phyloP scores from a whole-genome alignment of 176 grass and related monocot genomes.

The Paspalum vaginatum region DNA sequence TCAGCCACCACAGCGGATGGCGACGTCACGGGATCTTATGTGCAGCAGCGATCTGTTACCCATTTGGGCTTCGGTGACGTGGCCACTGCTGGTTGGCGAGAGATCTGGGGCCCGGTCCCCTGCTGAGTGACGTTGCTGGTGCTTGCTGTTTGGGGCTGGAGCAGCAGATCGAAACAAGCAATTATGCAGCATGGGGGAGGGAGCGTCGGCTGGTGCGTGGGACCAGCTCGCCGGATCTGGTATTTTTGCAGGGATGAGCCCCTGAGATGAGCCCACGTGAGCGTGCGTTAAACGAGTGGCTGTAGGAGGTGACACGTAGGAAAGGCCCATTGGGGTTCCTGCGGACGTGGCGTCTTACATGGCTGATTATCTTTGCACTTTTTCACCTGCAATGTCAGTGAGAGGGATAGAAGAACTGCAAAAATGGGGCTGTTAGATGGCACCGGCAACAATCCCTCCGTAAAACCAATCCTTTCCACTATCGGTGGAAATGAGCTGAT shows the following conservation, averaged over 20 bases:
- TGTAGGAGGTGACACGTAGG: constrained; percentile 39
- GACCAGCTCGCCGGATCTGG: constrained; percentile 44
- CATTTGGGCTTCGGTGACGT: rapidly evolving
- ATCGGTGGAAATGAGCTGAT: too few species aligned
- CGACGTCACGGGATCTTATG: constrained; percentile 2
- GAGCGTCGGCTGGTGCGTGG: background rate
- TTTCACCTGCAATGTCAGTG: background rate
- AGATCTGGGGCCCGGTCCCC: background rate
- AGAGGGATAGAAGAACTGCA: background rate
- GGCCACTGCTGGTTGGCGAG: background rate
- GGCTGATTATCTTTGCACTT: background rate
- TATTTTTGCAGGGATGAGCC: constrained; percentile 32
- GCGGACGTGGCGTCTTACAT: constrained; percentile 34
- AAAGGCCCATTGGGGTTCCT: background rate
- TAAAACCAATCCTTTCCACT: background rate
- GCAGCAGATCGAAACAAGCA: constrained; percentile 7
- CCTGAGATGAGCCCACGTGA: constrained; percentile 54
- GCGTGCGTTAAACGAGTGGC: constrained; percentile 32
- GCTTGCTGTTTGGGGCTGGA: background rate
- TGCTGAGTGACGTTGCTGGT: background rate
- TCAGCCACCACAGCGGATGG: background rate
- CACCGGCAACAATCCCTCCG: background rate
- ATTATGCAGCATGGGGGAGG: constrained; percentile 66
- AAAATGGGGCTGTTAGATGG: background rate
- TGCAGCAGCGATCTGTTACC: rapidly evolving